Evolutionary conservation across 192 early-diverging fungal species (phyloP).

Genomic region (Dissophora globulifera): DNA sequence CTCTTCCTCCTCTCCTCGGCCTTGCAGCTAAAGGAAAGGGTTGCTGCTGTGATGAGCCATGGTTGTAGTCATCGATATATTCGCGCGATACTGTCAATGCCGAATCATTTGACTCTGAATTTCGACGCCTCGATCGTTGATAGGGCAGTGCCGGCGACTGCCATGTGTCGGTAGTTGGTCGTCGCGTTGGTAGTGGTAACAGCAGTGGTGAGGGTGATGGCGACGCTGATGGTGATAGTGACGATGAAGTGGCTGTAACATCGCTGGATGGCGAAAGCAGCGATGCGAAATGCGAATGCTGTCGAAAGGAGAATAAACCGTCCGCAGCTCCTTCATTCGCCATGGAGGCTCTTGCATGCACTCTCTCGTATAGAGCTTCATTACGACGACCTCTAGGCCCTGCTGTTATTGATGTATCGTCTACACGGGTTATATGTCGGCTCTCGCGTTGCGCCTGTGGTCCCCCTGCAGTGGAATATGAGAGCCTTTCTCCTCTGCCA

Average conservation of each 20-base stretch:
- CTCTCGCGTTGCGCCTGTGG: slow-evolving; percentile 12
- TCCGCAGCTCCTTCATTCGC: background rate
- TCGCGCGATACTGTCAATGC: slow-evolving; percentile 1
- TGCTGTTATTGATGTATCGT: no score
- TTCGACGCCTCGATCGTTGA: no score
- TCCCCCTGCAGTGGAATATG: background rate
- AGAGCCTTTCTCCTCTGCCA: background rate
- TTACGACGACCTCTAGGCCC: no score
- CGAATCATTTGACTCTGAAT: slow-evolving; percentile 20
- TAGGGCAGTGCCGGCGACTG: no score
- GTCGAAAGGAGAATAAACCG: slow-evolving; percentile 7
- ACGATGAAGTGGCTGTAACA: no score
- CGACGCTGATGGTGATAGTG: no score
- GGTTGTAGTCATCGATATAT: background rate
- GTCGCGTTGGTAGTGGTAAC: no score
- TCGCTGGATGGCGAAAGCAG: background rate
- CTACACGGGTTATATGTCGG: background rate
- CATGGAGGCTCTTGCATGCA: no score
- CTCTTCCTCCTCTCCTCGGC: no score
- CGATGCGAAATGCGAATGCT: background rate
- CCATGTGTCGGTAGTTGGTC: no score
- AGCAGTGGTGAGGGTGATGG: background rate
- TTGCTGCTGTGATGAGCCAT: background rate
- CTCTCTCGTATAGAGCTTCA: no score
- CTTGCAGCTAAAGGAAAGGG: background rate